phyloP scores from a whole-genome alignment of 2,329 filamentous ascomycete genomes.

The Xylaria sp. region DNA sequence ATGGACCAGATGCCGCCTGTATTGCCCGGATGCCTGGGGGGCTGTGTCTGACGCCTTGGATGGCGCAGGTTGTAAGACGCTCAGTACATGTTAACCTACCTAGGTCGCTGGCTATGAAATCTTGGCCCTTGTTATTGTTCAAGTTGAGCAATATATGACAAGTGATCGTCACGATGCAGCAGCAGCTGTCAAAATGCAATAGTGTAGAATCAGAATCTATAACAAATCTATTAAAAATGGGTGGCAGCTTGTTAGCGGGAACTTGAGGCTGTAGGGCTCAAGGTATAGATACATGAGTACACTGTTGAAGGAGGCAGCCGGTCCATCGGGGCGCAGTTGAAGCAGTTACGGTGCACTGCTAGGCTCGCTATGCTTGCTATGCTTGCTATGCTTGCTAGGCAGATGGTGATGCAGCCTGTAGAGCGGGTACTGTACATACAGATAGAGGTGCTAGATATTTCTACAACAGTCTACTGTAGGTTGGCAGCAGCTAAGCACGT shows the following conservation, averaged over 20 bases:
- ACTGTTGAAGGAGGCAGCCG: background rate
- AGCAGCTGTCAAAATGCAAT: background rate
- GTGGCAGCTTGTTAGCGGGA: no score
- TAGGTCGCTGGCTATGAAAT: no score
- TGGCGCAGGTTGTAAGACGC: conserved; percentile 6
- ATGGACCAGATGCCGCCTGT: conserved; percentile 2
- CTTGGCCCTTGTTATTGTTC: background rate
- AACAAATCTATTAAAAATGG: no score
- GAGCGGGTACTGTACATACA: background rate
- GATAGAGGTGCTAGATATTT: background rate
- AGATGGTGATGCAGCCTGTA: background rate
- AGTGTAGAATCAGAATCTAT: background rate
- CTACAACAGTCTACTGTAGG: background rate
- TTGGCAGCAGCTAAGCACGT: conserved; percentile 17
- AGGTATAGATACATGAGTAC: no score
- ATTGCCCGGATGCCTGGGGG: background rate
- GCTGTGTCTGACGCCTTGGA: conserved; percentile 10
- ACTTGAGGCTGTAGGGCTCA: no score
- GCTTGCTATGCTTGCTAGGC: background rate
- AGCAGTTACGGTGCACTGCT: background rate
- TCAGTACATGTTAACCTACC: background rate
- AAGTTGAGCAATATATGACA: background rate
- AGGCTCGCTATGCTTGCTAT: background rate
- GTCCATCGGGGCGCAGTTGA: background rate
- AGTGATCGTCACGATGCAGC: background rate